Evolutionary conservation across 805 yeast species (phyloP).

Genomic region (Cyberlindnera maritima): DNA sequence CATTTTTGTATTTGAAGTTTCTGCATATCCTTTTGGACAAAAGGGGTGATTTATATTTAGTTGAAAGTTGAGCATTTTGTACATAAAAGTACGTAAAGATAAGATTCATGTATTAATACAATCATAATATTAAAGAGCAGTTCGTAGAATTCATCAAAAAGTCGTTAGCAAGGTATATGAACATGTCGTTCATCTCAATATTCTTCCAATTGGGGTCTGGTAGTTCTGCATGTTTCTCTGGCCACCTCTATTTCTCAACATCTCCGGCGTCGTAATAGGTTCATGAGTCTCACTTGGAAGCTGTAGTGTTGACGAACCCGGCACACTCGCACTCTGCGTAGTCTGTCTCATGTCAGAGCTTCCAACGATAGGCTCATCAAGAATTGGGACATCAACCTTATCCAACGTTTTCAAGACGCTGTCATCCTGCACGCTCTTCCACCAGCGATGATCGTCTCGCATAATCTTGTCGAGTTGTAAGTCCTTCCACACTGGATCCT

Average conservation of each 20-base stretch:
- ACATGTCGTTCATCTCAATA: slow-evolving; percentile 17
- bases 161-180: neutral
- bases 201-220: slow-evolving; percentile 27
- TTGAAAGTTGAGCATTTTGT: neutral
- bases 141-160: neutral
- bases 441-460: slow-evolving; percentile 20
- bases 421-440: slow-evolving; percentile 11
- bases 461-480: slow-evolving; percentile 25
- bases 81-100: neutral
- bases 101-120: neutral
- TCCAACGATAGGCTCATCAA: neutral
- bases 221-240: slow-evolving; percentile 18
- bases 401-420: slow-evolving; percentile 20
- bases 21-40: neutral
- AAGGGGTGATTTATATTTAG: neutral
- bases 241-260: slow-evolving; percentile 20
- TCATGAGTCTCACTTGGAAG: slow-evolving; percentile 9
- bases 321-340: neutral
- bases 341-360: neutral
- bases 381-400: neutral
- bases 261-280: slow-evolving; percentile 23
- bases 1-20: slow-evolving; percentile 1
- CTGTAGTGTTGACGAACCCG: neutral
- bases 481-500: slow-evolving; percentile 28
- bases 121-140: neutral